A percentile compares a stretch with the other conserved stretches of the same genome.
These are phyloP conservation scores for Saccharum spontaneum DNA, from an alignment of 176 grass and related monocot genomes.

Conservation along the genomic window DNA sequence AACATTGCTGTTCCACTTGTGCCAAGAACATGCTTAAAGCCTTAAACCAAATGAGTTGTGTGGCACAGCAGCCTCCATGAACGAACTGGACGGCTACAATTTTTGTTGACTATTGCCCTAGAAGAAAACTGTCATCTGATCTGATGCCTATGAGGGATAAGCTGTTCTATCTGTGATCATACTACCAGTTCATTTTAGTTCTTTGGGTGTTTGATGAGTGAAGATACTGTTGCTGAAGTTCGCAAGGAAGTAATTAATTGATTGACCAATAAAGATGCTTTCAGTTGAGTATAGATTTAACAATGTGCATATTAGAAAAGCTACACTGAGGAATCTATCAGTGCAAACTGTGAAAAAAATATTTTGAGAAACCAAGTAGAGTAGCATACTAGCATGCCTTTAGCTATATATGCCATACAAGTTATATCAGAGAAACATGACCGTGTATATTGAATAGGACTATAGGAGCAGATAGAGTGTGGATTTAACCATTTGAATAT, in stretches of 20 bases:
- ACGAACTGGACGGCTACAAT: background rate
- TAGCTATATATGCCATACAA: background rate
- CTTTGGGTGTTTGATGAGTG: background rate
- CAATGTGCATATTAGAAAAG: background rate
- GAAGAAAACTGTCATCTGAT: background rate
- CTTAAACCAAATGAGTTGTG: background rate
- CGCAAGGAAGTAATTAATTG: background rate
- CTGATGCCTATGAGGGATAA: background rate
- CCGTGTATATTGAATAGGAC: background rate
- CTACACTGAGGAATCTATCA: background rate
- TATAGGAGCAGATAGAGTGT: background rate
- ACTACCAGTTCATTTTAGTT: background rate
- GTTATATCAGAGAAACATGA: background rate
- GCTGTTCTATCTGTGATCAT: background rate
- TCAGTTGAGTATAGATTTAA: background rate
- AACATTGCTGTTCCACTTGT: background rate
- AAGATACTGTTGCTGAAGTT: background rate
- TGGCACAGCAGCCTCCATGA: background rate
- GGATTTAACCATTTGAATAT: slow-evolving; percentile 14
- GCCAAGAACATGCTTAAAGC: background rate
- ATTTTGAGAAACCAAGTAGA: background rate
- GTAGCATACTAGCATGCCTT: background rate
- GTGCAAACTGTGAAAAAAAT: background rate
- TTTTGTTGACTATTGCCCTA: background rate
- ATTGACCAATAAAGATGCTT: background rate